Conservation (phyloP, 306 rosid genomes). For the Acacia confusa region DNA sequence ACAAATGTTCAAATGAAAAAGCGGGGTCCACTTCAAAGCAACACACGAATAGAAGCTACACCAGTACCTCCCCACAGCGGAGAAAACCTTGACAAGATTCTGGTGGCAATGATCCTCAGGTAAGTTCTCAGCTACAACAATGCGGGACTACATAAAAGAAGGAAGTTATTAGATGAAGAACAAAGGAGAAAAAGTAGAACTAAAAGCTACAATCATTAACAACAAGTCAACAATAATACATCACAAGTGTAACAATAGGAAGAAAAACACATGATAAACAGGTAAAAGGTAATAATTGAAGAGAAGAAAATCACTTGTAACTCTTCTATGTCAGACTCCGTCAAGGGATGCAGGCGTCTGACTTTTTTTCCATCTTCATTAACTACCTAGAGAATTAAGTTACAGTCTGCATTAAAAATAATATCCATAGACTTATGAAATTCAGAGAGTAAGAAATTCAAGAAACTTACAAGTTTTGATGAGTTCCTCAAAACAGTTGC, state of each 20-base stretch:
- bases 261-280: constrained; percentile 7
- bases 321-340: constrained; percentile 84
- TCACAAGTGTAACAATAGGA: constrained; percentile 9
- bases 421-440: constrained; percentile 15
- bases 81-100: constrained; percentile 92
- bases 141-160: constrained; percentile 63
- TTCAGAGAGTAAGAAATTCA: constrained; percentile 19
- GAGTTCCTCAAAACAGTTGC: constrained; percentile 85
- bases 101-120: constrained; percentile 99
- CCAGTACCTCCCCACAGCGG: constrained; percentile 87
- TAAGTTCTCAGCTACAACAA: constrained; percentile 92
- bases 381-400: constrained; percentile 62
- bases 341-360: constrained; percentile 68
- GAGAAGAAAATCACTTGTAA: constrained; percentile 66
- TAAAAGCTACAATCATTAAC: constrained; percentile 15
- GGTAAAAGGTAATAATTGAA: constrained; percentile 11
- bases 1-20: not conserved
- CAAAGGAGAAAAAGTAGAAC: not conserved
- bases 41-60: constrained; percentile 12
- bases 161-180: constrained; percentile 18
- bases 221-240: constrained; percentile 27
- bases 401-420: constrained; percentile 26
- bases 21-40: not conserved
- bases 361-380: constrained; percentile 95
- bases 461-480: constrained; percentile 79